These are phyloP conservation scores for Monosporascus sp. DNA, from an alignment of 2,329 filamentous ascomycete species.

Conservation along the genomic window DNA sequence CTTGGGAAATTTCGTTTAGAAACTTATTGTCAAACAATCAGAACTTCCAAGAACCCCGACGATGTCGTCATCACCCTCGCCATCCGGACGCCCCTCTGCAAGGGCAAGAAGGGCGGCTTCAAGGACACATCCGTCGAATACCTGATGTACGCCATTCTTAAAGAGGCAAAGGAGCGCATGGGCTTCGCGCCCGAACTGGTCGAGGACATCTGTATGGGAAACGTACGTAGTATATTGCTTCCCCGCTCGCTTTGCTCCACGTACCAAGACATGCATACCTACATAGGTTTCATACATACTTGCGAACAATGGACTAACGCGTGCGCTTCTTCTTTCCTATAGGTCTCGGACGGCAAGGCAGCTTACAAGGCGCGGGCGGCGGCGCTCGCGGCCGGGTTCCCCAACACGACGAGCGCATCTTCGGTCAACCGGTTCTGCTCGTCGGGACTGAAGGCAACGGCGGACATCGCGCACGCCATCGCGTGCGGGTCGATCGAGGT, in stretches of 20 bases:
- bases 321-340: not conserved
- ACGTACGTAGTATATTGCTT: conserved; percentile 50
- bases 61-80: conserved; percentile 96
- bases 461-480: conserved; percentile 91
- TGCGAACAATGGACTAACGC: not conserved
- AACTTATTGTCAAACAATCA: conserved; percentile 28
- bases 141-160: conserved; percentile 75
- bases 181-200: conserved; percentile 75
- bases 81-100: conserved; percentile 80
- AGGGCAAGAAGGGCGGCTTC: conserved; percentile 86
- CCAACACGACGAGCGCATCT: conserved; percentile 77
- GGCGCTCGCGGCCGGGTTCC: conserved; percentile 84
- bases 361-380: conserved; percentile 89
- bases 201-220: conserved; percentile 88
- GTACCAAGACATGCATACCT: not conserved
- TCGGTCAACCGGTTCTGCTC: conserved; percentile 96
- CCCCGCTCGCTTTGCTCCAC: not conserved
- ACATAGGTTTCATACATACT: not conserved
- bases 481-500: conserved; percentile 73
- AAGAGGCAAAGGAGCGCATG: conserved; percentile 66
- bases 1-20: too few relatives aligned
- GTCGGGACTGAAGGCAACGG: conserved; percentile 89
- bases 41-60: conserved; percentile 87
- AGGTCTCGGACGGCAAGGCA: conserved; percentile 80
- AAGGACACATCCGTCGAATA: conserved; percentile 91